Base-by-base conservation (phyloP, 192 early-diverging fungal genomes). In the Backusella westeae region DNA sequence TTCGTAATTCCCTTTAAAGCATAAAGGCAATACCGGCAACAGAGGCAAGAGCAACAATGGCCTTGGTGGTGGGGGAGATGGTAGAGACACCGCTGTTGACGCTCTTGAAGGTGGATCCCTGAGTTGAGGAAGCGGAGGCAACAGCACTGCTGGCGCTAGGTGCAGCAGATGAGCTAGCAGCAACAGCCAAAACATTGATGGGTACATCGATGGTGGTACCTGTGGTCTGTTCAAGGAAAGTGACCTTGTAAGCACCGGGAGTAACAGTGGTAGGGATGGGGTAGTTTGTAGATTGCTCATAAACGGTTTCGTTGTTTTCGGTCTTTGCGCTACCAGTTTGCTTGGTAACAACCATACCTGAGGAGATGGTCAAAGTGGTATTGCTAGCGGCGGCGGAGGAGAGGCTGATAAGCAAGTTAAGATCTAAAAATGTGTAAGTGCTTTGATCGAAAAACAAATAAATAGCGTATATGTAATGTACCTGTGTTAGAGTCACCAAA, bases 171-270 rank as follows among this genome's bases (percentile, higher is more conserved):
- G 65, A 56, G 23, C 36, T 71, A 49, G 73, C 73, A 63, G 74
- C 74, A 71, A 23, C 56, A 69, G 72, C 72, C 77, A 63, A 63
- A 59, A 71, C 75, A 49, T 44, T 59, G 67, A 78, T 75, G 44
- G 73, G 81, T 74, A 75, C 71, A 76, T 63, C 72, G 46, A 73
- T 46, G 63, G 49, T 67, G 44, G 71, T 75, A 72, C 34, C 75
- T 42, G 68, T 80, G 70, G 52, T 53, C 73, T 71, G 70, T 52
- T 72, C 67, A 36, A 81, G 76, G 68, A 81, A 79, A 17, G 77
- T 77, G 56, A 81, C 77, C 56, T 75, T 80, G 44, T 80, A 80
- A 36, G 70, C 77, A 56, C 82, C 82, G 39, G 74, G 69, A 32
- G 52, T 35, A 5, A 77, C 73, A 15, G 72, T 78, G 19, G 70